Evolutionary conservation across 1,139 yeast genomes (phyloP), one percentile per base, ranked within the genome.

Genomic region (Pichia norvegensis): DNA sequence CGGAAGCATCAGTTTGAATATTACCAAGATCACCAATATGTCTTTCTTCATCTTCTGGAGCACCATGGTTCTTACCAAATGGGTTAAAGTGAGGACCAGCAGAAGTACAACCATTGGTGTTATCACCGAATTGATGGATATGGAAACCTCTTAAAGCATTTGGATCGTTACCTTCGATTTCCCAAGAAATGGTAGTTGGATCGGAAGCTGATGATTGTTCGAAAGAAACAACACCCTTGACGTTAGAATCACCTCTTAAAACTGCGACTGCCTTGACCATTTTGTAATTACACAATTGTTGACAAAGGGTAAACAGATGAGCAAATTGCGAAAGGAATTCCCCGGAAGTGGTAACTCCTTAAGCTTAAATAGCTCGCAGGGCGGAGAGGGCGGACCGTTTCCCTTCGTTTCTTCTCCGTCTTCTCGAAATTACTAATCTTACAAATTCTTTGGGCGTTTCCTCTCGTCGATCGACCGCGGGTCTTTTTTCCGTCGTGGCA

Each of bases 31-130:
- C 98, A 69, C 98, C 98, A 62, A 85, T 95, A 72, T 92, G 98
- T 75, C 98, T 85, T 59, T 64, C 72, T 58, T 79, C 86, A 63
- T 84, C 95, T 62, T 79, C 81, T 68, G 97, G 97, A 51, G 94
- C 88, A 70, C 98, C 98, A 69, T 92, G 98, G 57, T 79, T 78
- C 74, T 84, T 82, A 57, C 78, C 73, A 67, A 84, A 85, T 56
- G 97, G 97, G 78, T 92, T 92, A 81, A 87, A 90, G 73, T 92
- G 98, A 51, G 97, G 96, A 62, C 98, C 98, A 48, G 98, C 97
- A 55, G 97, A 87, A 52, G 96, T 88, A 73, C 97, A 90, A 54
- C 98, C 97, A 67, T 92, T 90, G 72, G 97, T 88, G 79, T 88
- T 87, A 76, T 92, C 98, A 73, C 98, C 98, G 63, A 90, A 92